A percentile compares a stretch with the other conserved stretches of the same genome.
phyloP scores from a whole-genome alignment of 2,329 filamentous ascomycete genomes.

The Colletotrichum costaricense region DNA sequence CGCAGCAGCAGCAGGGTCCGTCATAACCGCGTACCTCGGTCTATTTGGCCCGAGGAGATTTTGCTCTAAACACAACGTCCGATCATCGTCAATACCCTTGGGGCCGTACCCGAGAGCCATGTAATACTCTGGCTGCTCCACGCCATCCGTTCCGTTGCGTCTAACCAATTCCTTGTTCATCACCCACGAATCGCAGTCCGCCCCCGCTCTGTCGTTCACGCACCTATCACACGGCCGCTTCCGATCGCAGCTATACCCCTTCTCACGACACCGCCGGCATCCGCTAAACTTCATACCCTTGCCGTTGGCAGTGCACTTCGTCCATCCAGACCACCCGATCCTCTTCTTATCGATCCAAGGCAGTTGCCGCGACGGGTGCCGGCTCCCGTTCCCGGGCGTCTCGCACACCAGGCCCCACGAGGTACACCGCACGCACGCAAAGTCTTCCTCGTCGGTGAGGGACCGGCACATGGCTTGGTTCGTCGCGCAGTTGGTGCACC shows the following conservation, averaged over 20 bases:
- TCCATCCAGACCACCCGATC: conserved; percentile 22
- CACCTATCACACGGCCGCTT: conserved; percentile 53
- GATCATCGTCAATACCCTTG: conserved; percentile 41
- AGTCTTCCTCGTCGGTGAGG: conserved; percentile 2
- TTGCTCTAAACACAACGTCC: not conserved
- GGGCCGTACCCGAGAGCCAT: conserved; percentile 44
- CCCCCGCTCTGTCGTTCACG: conserved; percentile 17
- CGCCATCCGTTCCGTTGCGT: conserved; percentile 31
- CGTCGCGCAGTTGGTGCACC: conserved; percentile 19
- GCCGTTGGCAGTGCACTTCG: not conserved
- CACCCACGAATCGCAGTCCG: conserved; percentile 34
- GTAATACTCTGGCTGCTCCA: conserved; percentile 48
- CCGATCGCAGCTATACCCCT: conserved; percentile 44
- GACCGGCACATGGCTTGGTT: conserved; percentile 23
- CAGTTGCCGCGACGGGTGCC: not conserved
- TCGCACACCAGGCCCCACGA: conserved; percentile 31
- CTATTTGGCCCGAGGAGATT: conserved; percentile 26
- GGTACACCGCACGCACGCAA: conserved; percentile 34
- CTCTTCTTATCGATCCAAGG: conserved; percentile 17
- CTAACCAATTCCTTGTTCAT: not conserved
- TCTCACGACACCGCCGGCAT: conserved; percentile 20
- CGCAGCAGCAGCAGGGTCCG: not conserved
- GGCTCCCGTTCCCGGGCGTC: not conserved
- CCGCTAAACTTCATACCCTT: conserved; percentile 1
- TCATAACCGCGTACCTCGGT: conserved; percentile 30